Conservation (phyloP, 2,329 filamentous ascomycete species). For the Escovopsis sp. region DNA sequence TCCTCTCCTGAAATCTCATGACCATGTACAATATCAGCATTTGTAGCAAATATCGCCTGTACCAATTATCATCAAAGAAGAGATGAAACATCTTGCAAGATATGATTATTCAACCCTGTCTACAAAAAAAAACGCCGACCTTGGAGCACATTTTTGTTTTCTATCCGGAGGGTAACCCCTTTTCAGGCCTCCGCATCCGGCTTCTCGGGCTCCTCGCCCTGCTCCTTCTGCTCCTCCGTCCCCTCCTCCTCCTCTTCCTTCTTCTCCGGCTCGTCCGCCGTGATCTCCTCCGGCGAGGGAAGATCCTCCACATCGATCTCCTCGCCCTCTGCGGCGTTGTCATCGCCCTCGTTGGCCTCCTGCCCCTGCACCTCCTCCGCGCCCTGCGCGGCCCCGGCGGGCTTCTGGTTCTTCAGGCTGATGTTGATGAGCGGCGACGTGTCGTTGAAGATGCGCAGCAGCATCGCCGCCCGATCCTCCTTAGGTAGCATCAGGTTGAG, state of each 20-base stretch:
- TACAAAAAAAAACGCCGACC: too few relatives aligned
- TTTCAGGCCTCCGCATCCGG: too few relatives aligned
- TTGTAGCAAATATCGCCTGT: not conserved
- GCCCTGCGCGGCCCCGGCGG: slow-evolving; percentile 4
- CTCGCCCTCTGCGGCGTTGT: slow-evolving; percentile 10
- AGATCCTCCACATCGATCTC: slow-evolving; percentile 23
- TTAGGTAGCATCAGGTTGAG: slow-evolving; percentile 97
- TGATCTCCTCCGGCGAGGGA: slow-evolving; percentile 19
- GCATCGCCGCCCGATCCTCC: slow-evolving; percentile 85
- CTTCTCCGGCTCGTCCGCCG: not conserved
- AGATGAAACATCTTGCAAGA: not conserved
- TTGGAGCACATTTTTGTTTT: too few relatives aligned
- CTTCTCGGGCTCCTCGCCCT: too few relatives aligned
- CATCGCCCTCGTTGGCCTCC: slow-evolving; percentile 10
- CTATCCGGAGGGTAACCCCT: too few relatives aligned
- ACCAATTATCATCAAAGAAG: not conserved
- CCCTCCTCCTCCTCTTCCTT: not conserved
- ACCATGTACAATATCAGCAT: too few relatives aligned
- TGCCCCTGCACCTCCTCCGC: slow-evolving; percentile 3
- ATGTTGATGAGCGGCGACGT: slow-evolving; percentile 69
- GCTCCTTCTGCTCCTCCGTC: too few relatives aligned
- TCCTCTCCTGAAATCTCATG: too few relatives aligned
- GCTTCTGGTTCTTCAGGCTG: slow-evolving; percentile 34
- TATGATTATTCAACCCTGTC: too few relatives aligned
- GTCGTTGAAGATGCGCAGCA: slow-evolving; percentile 83